Base-by-base conservation (phyloP, 345 rosid genomes). In the Acer saccharum region DNA sequence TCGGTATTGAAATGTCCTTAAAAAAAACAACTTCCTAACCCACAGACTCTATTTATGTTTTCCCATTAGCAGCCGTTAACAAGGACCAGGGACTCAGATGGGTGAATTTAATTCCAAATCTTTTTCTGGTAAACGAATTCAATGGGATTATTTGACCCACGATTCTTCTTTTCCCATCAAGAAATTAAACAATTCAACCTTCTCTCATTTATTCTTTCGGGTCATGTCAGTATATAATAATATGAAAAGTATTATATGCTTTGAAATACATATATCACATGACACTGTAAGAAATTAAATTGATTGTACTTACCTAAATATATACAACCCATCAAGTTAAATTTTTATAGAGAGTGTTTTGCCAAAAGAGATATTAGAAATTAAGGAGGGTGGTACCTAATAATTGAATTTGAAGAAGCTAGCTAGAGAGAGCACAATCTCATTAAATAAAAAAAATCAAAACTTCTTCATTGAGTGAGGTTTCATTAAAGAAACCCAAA, bases 21-120 rank as follows among this genome's bases (percentile, higher is more conserved):
- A 32, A 32, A 35, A 35, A 3, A 35, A 35, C 7, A 6, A 18
- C 5, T 27, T n/a, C 13, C 14, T 4, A 18, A 57, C 23, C 20
- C 62, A 4, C 50, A 32, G 25, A 20, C 10, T n/a, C 3, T 0
- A 5, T 55, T 46, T 14, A 74, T 69, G 17, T 41, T 46, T 65
- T 25, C 64, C n/a, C 23, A 63, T 32, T 9, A 7, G 32, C 73
- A 69, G 79, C 79, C 74, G 79, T 1, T 69, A 25, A 73, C 39
- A 29, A 29, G 25, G 81, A 73, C 69, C 67, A 6, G 25, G 55
- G 27, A 8, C 58, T 3, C 16, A 35, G 27, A 18, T 68, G 27
- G 62, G 52, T 25, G 73, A 73, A 65, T 79, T 58, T 32, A 79
- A 57, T 48, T 67, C 27, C 81, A 66, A 32, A 73, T 58, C 74